Base-by-base conservation (phyloP, 2,329 filamentous ascomycete genomes). In the Ciborinia camelliae region DNA sequence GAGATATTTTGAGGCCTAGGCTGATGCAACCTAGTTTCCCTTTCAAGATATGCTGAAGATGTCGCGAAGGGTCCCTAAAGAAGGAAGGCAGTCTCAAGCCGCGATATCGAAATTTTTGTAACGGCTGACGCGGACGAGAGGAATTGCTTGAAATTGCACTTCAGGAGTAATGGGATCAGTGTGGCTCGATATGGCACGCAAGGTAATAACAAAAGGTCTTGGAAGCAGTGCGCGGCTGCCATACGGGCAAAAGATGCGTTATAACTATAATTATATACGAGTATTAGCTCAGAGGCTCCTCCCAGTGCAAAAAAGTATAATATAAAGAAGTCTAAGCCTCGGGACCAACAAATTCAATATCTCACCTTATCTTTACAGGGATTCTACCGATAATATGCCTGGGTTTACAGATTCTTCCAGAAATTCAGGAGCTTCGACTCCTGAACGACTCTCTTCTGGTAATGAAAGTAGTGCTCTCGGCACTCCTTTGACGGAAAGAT, bases 401-500 rank as follows among this genome's bases (percentile, higher is more conserved):
- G 68, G 65, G 62, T 69, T 64, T 35, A 69, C 68, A 58, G 66
- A 67, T 55, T 70, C 65, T 66, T 69, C 66, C 55, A 68, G 64
- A 52, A 65, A 66, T 55, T 70, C 68, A 48, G 69, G 69, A 39
- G 64, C 66, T 18, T 71, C 69, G 10, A 69, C 65, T 54, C 70
- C 70, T 62, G 68, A 52, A 35, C 66, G 51, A 23, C 60, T 57
- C 20, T 67, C 65, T 15, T 70, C 59, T 47, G 65, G 65, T 32
- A 70, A 68, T 20, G 69, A 71, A 43, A 67, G 48, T 32, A 69
- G 55, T 48, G 66, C 68, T 48, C 30, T 69, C n/a, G 65, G 57
- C 41, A 71, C 70, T 23, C 69, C 70, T 28, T 65, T 69, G 23
- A 72, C 70, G n/a, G 69, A 71, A 43, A 64, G 65, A 58, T 72